Evolutionary conservation across 306 rosid genomes (phyloP), one percentile per base, ranked within the genome.

Genomic region (Oemleria cerasiformis): DNA sequence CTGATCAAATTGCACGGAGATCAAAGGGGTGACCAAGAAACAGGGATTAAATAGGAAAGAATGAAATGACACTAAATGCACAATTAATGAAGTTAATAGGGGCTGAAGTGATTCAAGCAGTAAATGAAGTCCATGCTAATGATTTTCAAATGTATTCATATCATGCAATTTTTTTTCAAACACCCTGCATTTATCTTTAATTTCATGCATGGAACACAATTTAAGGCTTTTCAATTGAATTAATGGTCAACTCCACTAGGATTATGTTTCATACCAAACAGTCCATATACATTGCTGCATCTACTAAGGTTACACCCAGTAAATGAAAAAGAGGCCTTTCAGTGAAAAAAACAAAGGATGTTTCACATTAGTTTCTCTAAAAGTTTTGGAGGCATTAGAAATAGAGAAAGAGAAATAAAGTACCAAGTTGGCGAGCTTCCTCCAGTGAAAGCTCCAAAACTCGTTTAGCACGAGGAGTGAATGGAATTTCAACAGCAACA

Each of bases 401-500:
- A 50, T 56, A 73, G 25, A 60, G 42, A 51, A 30, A 36, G 63
- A 50, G 61, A 73, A 19, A 60, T 38, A 51, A 38, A 38, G 20
- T 83, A 94, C 99, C 99, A 49, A 94, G 99, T 85, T 94, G 99
- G 53, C 99, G 96, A 56, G 97, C 99, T 86, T 94, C 99, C 86
- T 94, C 97, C 30, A 94, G 80, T 16, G 99, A 94, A 76, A 91
- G 96, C 80, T 94, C 99, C 87, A 94, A 81, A 49, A 91, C 99
- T 68, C 97, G 97, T 88, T 94, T 94, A 40, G 99, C 99, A 62
- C 97, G 96, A 20, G 99, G 97, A 62, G 99, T 94, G 80, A 94
- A 94, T 0, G 99, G 97, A 84, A 94, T 94, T 77, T 94, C 99
- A 62, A 89, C 99, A 1, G 99, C 96, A 73, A 94, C 99, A 82